These are phyloP conservation scores for Dactylonectria macrodidyma DNA, from an alignment of 2,329 filamentous ascomycete species.

Conservation along the genomic window DNA sequence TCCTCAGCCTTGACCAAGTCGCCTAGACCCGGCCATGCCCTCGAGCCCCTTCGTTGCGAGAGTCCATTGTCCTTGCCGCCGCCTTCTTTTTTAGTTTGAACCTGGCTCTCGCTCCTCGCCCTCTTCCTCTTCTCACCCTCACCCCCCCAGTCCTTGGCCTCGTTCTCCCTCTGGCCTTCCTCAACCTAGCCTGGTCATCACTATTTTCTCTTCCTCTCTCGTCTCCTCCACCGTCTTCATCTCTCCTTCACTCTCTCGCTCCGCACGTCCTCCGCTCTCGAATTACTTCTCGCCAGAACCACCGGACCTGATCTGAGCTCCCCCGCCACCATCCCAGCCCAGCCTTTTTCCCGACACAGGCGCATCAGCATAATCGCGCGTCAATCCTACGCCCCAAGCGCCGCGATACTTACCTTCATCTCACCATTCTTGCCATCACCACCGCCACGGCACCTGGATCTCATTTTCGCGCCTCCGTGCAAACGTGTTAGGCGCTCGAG, in stretches of 20 bases:
- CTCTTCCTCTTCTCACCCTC: conserved; percentile 39
- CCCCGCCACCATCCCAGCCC: conserved; percentile 45
- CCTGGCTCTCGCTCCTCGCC: conserved; percentile 39
- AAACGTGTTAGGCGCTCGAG: conserved; percentile 29
- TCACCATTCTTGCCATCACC: conserved; percentile 34
- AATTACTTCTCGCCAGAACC: conserved; percentile 28
- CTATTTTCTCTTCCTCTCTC: conserved; percentile 28
- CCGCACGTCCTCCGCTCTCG: conserved; percentile 20
- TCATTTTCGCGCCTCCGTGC: conserved; percentile 25
- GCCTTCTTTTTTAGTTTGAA: conserved; percentile 42
- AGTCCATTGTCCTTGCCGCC: conserved; percentile 43
- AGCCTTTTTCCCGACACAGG: conserved; percentile 45
- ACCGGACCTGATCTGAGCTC: conserved; percentile 48
- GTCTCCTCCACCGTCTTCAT: conserved; percentile 23
- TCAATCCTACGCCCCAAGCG: conserved; percentile 51
- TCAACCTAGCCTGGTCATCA: conserved; percentile 17
- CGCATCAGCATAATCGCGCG: conserved; percentile 51
- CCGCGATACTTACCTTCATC: conserved; percentile 39
- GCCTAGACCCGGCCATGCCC: conserved; percentile 37
- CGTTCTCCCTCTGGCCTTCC: conserved; percentile 38
- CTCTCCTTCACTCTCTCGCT: conserved; percentile 13
- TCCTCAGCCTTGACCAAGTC: conserved; percentile 32
- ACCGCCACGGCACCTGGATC: conserved; percentile 29
- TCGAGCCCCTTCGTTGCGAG: conserved; percentile 35
- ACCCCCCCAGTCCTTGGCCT: conserved; percentile 41